phyloP scores from a whole-genome alignment of 2,329 filamentous ascomycete genomes.

The Arthrobotrys entomopaga region DNA sequence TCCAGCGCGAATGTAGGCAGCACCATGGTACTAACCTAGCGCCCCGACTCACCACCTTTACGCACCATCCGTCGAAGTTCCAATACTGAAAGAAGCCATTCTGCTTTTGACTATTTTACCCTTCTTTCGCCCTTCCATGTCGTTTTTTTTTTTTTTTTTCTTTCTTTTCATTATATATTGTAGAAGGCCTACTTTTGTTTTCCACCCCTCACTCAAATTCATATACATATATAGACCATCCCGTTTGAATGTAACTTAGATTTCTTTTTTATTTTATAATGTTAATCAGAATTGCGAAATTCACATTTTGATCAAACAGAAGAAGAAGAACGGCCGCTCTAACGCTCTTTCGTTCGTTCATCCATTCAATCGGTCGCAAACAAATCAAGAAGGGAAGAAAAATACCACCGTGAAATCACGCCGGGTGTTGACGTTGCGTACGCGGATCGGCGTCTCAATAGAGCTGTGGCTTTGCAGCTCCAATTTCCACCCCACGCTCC shows the following conservation, averaged over 20 bases:
- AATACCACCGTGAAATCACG: too few relatives aligned
- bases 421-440: background rate
- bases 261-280: constrained; percentile 13
- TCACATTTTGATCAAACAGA: background rate
- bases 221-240: too few relatives aligned
- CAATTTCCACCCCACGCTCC: constrained; percentile 15
- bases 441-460: background rate
- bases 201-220: background rate
- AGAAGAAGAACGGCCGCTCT: too few relatives aligned
- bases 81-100: too few relatives aligned
- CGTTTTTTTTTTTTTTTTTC: constrained; percentile 1
- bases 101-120: too few relatives aligned
- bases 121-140: background rate
- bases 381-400: too few relatives aligned
- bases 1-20: background rate
- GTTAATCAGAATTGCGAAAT: constrained; percentile 17
- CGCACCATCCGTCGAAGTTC: too few relatives aligned
- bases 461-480: constrained; percentile 1
- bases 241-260: background rate
- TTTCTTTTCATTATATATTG: background rate
- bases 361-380: background rate
- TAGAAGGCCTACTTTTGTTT: too few relatives aligned
- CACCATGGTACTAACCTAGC: too few relatives aligned
- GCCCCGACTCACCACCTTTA: too few relatives aligned
- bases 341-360: background rate